Evolutionary conservation across 1,139 yeast species (phyloP), one percentile per base, ranked within the genome.

Genomic region (Zygosaccharomyces pseudobailii): DNA sequence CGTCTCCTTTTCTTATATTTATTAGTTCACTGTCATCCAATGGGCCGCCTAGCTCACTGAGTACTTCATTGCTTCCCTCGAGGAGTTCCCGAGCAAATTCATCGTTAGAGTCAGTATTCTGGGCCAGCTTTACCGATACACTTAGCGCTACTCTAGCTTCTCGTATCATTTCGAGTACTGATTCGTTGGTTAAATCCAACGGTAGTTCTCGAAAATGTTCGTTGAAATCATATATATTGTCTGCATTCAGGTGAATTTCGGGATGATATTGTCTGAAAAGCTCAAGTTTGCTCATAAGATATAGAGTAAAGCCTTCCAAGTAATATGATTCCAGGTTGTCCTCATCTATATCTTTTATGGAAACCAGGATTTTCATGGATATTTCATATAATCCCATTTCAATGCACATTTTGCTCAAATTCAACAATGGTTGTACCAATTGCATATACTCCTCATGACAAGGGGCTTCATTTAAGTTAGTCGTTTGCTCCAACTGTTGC

Each of bases 281-380:
- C 48, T 68, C 55, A 50, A 72, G 64, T 53, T 82, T 80, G 13
- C 83, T 81, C 45, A 71, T 72, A 57, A 87, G 72, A 52, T 82
- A 76, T 58, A 82, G 74, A 0, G 94, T 81, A 59, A 89, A 79
- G 0, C 94, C 94, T 62, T 87, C 95, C 55, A 88, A 71, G 63
- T 90, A 90, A 61, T 78, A 84, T 32, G 84, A 75, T 58, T 90
- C 97, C 48, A 87, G 71, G 51, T 87, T 80, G 55, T 82, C 84
- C 58, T 90, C 97, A 67, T 90, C 89, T 43, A 90, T 78, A 52
- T 86, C 90, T 57, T 83, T 82, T 21, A 84, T 73, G 31, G 76
- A 74, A 23, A 76, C 71, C 8, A 88, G 74, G 21, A 87, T 79
- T 35, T 77, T 76, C 10, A 80, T 69, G 3, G 87, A 86, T 22